Evolutionary conservation across 768 basidiomycete species (phyloP), one percentile per base, ranked within the genome.

Genomic region (Termitomyces bulborhizus): DNA sequence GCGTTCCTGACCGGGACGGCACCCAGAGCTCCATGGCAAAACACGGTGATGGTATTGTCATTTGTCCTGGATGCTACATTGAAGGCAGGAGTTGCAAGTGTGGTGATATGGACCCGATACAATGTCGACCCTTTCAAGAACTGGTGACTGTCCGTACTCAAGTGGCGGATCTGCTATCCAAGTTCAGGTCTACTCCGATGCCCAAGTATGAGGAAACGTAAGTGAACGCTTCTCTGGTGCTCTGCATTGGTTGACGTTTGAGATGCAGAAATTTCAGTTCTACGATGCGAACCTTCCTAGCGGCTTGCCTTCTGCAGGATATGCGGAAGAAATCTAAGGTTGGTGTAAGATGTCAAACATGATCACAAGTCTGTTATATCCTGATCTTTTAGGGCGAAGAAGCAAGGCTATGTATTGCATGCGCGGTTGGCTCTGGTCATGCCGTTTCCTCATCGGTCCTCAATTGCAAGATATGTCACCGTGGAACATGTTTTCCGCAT

Each of bases 41-140:
- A 12, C 61, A 62, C 12, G 77, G 77, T 1, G 74, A 76, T 54
- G 78, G 76, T 11, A 70, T 82, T 54, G 66, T 78, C 24, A 68
- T 90, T 11, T 93, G 91, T 65, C 70, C 87, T 0, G 74, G 74
- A n/a, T 93, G 91, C 67, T 93, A 86, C 63, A 78, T 77, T 3
- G 90, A 93, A 63, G 91, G 91, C 11, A 78, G 91, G 39, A 78
- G 74, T 16, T 93, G 91, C 62, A 60, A 56, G 34, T 92, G 90
- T 63, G 69, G 63, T 31, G 43, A 56, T 7, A 89, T 92, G 89
- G 58, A 69, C 13, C 82, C 86, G 0, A 72, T 75, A 56, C 88
- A 89, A 62, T 78, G 74, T 60, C 77, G 78, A 40, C 69, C 76
- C 1, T 81, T 85, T 54, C 59, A 66, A 1, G 63, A 73, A 1